These are phyloP conservation scores for Ophiobolus disseminans DNA, from an alignment of 2,329 filamentous ascomycete species.

Conservation along the genomic window DNA sequence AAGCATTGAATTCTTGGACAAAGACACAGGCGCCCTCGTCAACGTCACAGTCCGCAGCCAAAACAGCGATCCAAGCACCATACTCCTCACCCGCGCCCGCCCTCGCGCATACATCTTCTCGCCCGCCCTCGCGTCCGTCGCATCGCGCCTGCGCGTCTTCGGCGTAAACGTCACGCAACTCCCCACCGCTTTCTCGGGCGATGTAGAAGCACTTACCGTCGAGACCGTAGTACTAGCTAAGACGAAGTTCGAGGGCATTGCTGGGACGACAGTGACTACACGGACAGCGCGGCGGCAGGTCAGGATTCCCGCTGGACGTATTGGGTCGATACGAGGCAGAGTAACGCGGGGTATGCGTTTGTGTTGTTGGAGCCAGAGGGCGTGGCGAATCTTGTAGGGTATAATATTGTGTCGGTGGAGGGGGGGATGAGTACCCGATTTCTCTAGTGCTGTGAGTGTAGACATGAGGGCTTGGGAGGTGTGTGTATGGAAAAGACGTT, in stretches of 20 bases:
- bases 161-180: neutral
- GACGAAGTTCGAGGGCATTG: neutral
- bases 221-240: neutral
- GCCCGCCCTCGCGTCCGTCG: conserved; percentile 27
- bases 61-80: conserved; percentile 17
- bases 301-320: conserved; percentile 25
- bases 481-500: too few species aligned
- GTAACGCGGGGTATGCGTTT: conserved; percentile 34
- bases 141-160: conserved; percentile 23
- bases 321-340: conserved; percentile 30
- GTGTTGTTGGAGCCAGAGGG: conserved; percentile 34
- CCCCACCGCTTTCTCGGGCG: neutral
- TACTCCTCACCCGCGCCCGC: conserved; percentile 24
- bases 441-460: conserved; percentile 9
- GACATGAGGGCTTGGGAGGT: too few species aligned
- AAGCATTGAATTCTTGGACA: neutral
- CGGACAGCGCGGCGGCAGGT: conserved; percentile 15
- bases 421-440: conserved; percentile 27
- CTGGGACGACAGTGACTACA: conserved; percentile 11
- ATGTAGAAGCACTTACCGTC: neutral
- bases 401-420: conserved; percentile 27
- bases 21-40: neutral
- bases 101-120: conserved; percentile 35
- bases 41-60: neutral
- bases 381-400: conserved; percentile 27